Evolutionary conservation across 1,139 yeast genomes (phyloP).

Genomic region (Debaryomycetaceae sp.): DNA sequence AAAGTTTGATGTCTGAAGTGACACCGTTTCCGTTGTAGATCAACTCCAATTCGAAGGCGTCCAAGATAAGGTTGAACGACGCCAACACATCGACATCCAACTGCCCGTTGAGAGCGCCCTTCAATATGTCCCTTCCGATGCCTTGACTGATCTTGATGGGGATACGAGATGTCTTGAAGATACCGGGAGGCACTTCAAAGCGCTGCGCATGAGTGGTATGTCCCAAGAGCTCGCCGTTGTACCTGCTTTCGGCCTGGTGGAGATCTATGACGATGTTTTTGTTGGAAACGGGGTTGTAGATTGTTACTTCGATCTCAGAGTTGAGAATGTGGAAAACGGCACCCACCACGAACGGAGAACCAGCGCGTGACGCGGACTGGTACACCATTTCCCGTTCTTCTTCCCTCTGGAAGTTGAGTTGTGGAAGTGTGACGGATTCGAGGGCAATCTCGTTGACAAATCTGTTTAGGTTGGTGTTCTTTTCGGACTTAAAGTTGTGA

Average conservation of each 20-base stretch:
- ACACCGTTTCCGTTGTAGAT: conserved; percentile 43
- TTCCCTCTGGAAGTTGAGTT: conserved; percentile 4
- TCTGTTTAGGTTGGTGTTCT: conserved; percentile 8
- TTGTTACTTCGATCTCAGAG: conserved; percentile 48
- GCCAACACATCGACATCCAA: conserved; percentile 46
- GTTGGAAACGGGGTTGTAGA: conserved; percentile 51
- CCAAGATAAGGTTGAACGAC: conserved; percentile 33
- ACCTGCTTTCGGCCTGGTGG: conserved; percentile 43
- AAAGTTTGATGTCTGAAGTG: conserved; percentile 38
- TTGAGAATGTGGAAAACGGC: conserved; percentile 50
- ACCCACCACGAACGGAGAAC: conserved; percentile 29
- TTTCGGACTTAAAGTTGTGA: neutral
- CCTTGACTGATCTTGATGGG: conserved; percentile 47
- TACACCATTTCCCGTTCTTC: too few species aligned
- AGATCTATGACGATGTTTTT: conserved; percentile 36
- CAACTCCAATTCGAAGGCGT: conserved; percentile 34
- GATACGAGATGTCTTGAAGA: conserved; percentile 43
- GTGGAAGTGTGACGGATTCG: conserved; percentile 13
- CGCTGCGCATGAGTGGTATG: conserved; percentile 33
- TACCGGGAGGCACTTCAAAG: conserved; percentile 46
- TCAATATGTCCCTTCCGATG: conserved; percentile 46
- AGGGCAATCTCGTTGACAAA: conserved; percentile 15
- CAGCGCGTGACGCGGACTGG: neutral
- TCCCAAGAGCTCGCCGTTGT: conserved; percentile 45
- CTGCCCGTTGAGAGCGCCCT: conserved; percentile 48